Base-by-base conservation (phyloP, 495 filamentous ascomycete genomes). In the Lepraria neglecta region DNA sequence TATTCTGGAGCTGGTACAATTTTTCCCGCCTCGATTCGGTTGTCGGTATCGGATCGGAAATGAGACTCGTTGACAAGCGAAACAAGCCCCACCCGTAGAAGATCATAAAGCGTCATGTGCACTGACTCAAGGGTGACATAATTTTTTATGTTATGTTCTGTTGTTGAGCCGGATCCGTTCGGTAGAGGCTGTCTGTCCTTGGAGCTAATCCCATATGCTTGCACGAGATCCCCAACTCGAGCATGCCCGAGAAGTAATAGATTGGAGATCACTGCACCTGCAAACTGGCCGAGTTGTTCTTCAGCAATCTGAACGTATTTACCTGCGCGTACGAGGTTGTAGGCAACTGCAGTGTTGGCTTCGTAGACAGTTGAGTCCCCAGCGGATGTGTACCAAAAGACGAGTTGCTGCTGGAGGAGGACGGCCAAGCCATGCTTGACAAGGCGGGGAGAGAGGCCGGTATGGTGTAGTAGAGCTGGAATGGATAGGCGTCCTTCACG, bases 341-440 rank as follows among this genome's bases (percentile, higher is more conserved):
- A 97, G 53, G 89, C 85, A 30, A 86, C 78, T 52, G 81, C 75
- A 67, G 82, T 73, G 59, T 94, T 87, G 28, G 89, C 86, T 66
- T 95, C 87, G 74, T 97, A 97, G 68, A 84, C 82, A 28, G 89
- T 87, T 40, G 78, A 68, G 42, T 78, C 80, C 57, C 86, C 81
- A 44, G 76, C 66, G 44, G 89, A 83, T 59, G 82, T 80, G 64
- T 85, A 82, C 72, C 92, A 86, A 69, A 85, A 87, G 12, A 95
- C 80, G 19, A 99, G 81, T 63, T 92, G 89, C 66, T 95, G 85
- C 70, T 97, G 94, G 48, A 92, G 79, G 67, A 99, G 87, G 30
- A 92, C 86, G 40, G 81, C 83, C 44, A 97, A 79, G 17, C 87
- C 91, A 74, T 91, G 81, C 57, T 82, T 88, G 40, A 95, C 72